Base-by-base conservation (phyloP, 495 filamentous ascomycete genomes). In the Neurospora intermedia region DNA sequence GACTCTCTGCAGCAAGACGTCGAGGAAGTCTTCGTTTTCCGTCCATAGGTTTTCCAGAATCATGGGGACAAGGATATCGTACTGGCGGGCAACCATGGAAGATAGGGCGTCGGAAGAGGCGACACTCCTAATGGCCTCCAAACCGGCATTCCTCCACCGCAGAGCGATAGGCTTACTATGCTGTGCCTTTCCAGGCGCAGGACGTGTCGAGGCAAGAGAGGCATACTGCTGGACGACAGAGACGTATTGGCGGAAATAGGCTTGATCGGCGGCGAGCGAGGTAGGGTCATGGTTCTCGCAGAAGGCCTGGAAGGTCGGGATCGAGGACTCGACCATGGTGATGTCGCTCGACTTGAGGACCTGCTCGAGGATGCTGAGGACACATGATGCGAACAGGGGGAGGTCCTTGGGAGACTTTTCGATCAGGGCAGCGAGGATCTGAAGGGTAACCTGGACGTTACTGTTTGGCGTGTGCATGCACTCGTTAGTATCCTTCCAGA, bases 391-490 rank as follows among this genome's bases (percentile, higher is more conserved):
- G 81, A 93, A 96, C 70, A 98, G 90, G 27, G 93, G 92, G 9
- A 97, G 89, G 77, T 97, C 93, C 79, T 93, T 92, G 42, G 93
- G 93, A 23, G 92, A 86, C 81, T 97, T 97, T 78, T 97, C 93
- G 81, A 98, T 94, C 73, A 98, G 86, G 43, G 94, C 92, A 46
- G 89, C 90, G 71, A 97, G 82, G 71, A 98, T 96, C 77, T 95
- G 90, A 43, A 98, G 89, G 23, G 93, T 96, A 72, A 98, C 93
- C 81, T 97, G 93, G 45, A 97, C 92, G 84, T 97, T 96, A 73
- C 93, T 97, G 75, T 69, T 54, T 71, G 39, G 15, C 9, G 23
- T 35, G 35, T 18, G 54, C 54, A 62, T 66, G 54, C 27, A 38
- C 54, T 66, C 54, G 54, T 66, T 66, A 66, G 54, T 66, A 35